Evolutionary conservation across 192 early-diverging fungal species (phyloP).

Genomic region (Mortierella hygrophila): DNA sequence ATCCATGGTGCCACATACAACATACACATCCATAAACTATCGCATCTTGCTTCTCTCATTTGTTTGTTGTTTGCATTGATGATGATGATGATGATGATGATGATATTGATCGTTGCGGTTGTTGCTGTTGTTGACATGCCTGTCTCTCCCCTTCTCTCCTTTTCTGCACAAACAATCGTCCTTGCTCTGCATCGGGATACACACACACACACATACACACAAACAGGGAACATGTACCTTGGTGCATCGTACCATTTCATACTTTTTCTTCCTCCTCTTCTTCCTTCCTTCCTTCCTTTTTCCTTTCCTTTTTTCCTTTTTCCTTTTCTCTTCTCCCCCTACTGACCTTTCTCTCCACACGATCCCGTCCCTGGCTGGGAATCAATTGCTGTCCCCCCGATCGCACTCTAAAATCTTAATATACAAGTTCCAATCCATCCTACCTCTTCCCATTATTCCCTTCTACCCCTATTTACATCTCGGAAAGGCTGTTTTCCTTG

Average conservation of each 20-base stretch:
- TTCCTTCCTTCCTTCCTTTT: background rate
- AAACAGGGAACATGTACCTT: no score
- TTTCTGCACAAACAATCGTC: no score
- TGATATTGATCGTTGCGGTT: background rate
- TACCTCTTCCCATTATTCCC: no score
- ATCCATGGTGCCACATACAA: no score
- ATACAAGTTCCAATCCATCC: background rate
- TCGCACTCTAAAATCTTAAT: background rate
- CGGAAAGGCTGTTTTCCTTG: no score
- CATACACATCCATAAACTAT: no score
- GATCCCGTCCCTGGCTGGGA: conserved; percentile 6
- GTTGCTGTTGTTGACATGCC: background rate
- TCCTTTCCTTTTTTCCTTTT: background rate
- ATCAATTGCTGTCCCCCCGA: background rate
- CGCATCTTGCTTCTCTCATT: no score
- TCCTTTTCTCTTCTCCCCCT: background rate
- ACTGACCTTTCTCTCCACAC: background rate
- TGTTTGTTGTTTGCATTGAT: background rate
- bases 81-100: background rate
- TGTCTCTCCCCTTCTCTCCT: background rate
- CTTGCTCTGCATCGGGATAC: no score
- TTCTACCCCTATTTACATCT: no score
- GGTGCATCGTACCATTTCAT: background rate
- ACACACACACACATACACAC: no score
- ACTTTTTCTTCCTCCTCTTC: background rate